phyloP scores from a whole-genome alignment of 805 yeast genomes.

The Kluyveromyces nonfermentans region DNA sequence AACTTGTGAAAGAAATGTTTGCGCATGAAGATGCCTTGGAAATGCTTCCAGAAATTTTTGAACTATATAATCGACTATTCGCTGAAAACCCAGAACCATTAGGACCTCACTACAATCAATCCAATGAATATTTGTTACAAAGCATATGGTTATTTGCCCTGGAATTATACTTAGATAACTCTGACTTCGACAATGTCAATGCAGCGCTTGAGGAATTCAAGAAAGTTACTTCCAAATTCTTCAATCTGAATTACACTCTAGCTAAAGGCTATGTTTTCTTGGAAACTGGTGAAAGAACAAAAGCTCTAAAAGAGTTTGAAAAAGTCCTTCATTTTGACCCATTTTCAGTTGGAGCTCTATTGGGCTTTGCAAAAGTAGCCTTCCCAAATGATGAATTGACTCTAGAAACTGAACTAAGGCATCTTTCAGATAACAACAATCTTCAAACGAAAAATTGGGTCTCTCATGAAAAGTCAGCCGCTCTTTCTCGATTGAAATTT shows the following conservation, averaged over 20 bases:
- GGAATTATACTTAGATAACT: constrained; percentile 49
- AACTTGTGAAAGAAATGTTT: constrained; percentile 51
- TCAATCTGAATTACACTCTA: constrained; percentile 21
- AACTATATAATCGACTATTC: constrained; percentile 44
- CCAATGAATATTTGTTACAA: constrained; percentile 39
- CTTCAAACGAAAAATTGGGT: constrained; percentile 26
- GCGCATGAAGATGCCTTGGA: constrained; percentile 55
- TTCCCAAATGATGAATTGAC: constrained; percentile 32
- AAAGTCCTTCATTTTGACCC: constrained; percentile 42
- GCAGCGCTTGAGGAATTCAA: constrained; percentile 69
- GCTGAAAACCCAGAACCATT: constrained; percentile 9
- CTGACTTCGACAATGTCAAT: constrained; percentile 49
- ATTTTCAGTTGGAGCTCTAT: constrained; percentile 41
- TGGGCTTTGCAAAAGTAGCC: constrained; percentile 47
- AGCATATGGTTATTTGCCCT: constrained; percentile 70
- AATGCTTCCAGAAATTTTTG: constrained; percentile 56
- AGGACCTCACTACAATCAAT: constrained; percentile 12
- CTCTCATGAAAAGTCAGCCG: constrained; percentile 53
- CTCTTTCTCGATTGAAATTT: constrained; percentile 42
- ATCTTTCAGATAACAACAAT: neutral
- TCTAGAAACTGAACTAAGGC: constrained; percentile 1
- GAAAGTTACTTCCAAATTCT: constrained; percentile 37
- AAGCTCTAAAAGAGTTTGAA: constrained; percentile 58
- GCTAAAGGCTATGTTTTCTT: constrained; percentile 26
- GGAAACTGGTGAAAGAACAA: constrained; percentile 32